These are phyloP conservation scores for Ustilago crameri DNA, from an alignment of 1,284 basidiomycete species.

Conservation along the genomic window DNA sequence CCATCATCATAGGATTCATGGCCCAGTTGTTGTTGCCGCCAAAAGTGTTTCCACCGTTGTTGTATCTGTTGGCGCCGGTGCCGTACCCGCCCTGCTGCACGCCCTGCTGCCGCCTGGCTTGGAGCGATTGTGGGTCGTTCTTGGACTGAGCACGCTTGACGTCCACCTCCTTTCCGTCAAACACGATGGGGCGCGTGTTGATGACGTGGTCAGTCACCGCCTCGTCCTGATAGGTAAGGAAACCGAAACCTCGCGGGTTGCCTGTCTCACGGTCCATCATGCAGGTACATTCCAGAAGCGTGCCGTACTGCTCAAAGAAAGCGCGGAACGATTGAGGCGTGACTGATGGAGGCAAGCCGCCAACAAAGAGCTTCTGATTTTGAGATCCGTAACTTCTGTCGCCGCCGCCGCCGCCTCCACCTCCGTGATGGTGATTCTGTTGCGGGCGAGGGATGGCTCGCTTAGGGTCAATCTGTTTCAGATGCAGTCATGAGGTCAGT, in stretches of 20 bases:
- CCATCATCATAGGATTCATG: slow-evolving; percentile 73
- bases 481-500: neutral
- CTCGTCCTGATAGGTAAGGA: slow-evolving; percentile 90
- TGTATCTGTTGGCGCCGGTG: slow-evolving; percentile 70
- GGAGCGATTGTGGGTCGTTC: slow-evolving; percentile 40
- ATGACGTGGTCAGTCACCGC: slow-evolving; percentile 78
- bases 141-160: slow-evolving; percentile 74
- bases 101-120: slow-evolving; percentile 31
- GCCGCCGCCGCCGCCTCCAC: slow-evolving; percentile 5
- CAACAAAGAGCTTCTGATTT: slow-evolving; percentile 81
- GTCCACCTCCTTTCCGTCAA: slow-evolving; percentile 79
- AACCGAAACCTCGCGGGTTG: slow-evolving; percentile 95
- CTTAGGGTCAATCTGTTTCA: slow-evolving; percentile 92
- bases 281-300: slow-evolving; percentile 94
- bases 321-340: slow-evolving; percentile 92
- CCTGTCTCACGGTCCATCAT: slow-evolving; percentile 98
- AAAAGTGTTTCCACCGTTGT: slow-evolving; percentile 69
- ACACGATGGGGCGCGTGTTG: slow-evolving; percentile 60
- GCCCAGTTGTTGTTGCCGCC: slow-evolving; percentile 18
- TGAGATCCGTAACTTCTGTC: slow-evolving; percentile 8
- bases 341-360: slow-evolving; percentile 88
- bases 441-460: slow-evolving; percentile 86
- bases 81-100: slow-evolving; percentile 18
- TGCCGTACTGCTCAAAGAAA: slow-evolving; percentile 88
- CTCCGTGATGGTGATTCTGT: slow-evolving; percentile 31